Evolutionary conservation across 2,329 filamentous ascomycete genomes (phyloP).

Genomic region (Aspergillus pseudotamarii): DNA sequence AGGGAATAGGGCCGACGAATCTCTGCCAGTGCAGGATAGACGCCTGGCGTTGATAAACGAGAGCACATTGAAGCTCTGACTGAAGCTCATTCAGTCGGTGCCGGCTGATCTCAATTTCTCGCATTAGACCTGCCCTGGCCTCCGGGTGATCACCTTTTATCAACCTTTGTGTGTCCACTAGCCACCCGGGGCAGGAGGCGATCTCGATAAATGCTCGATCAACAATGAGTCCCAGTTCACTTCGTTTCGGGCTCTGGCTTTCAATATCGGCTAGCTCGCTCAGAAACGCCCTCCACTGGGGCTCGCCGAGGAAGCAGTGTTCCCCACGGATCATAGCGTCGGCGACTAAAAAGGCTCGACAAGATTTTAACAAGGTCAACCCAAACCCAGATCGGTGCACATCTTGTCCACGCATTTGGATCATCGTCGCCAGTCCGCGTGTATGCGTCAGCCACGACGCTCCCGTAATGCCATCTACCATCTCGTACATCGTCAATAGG

Average conservation of each 20-base stretch:
- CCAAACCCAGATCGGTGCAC: background rate
- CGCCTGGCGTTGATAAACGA: background rate
- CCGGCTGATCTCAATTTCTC: background rate
- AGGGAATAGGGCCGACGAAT: background rate
- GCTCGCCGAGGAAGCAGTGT: background rate
- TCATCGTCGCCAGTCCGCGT: slow-evolving; percentile 7
- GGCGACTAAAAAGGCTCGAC: background rate
- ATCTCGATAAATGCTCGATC: background rate
- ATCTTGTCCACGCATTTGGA: slow-evolving; percentile 8
- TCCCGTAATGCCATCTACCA: slow-evolving; percentile 5
- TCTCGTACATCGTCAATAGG: slow-evolving; percentile 14
- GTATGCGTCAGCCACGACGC: slow-evolving; percentile 10
- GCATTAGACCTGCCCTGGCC: background rate
- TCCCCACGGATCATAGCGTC: background rate
- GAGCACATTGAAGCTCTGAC: background rate
- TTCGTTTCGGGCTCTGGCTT: background rate
- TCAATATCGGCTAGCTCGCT: background rate
- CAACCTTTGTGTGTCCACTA: background rate
- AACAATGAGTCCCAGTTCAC: background rate
- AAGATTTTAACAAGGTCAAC: background rate
- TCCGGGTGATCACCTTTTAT: background rate
- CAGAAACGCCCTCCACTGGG: background rate
- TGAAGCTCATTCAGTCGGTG: background rate
- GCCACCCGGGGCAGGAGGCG: background rate
- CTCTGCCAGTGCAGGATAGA: background rate